These are phyloP conservation scores for Trebouxia sp. DNA, from an alignment of 139 green algal species.

Conservation along the genomic window DNA sequence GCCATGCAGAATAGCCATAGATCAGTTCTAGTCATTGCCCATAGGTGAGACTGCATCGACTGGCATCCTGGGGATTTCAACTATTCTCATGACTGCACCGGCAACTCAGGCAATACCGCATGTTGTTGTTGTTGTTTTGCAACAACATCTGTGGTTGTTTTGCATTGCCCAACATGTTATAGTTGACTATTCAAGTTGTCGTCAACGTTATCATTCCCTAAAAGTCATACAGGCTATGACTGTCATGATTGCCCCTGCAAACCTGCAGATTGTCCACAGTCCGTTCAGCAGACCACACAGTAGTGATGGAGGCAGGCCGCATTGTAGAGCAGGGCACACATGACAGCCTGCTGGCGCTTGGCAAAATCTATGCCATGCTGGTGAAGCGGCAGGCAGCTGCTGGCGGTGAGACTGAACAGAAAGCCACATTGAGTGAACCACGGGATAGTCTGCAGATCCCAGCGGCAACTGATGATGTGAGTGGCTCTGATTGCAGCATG, in stretches of 20 bases:
- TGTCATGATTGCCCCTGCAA: no score
- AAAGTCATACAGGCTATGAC: no score
- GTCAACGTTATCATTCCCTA: no score
- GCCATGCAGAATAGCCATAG: constrained; percentile 67
- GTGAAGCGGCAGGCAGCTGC: constrained; percentile 42
- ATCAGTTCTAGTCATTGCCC: constrained; percentile 92
- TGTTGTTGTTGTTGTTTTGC: no score
- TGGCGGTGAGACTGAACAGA: background rate
- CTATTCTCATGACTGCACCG: no score
- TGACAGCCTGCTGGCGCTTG: constrained; percentile 47
- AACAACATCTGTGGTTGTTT: no score
- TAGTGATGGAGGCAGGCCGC: constrained; percentile 75
- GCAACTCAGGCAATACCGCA: no score
- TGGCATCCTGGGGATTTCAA: no score
- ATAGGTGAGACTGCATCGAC: constrained; percentile 49
- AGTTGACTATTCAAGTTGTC: no score
- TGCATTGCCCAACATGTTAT: no score
- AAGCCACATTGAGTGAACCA: background rate
- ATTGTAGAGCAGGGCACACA: constrained; percentile 75
- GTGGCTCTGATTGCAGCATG: no score
- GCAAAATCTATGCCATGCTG: constrained; percentile 46
- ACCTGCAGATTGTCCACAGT: constrained; percentile 70
- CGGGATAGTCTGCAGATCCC: background rate
- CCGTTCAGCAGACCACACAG: constrained; percentile 68
- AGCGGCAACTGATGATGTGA: background rate